Conservation (phyloP, 305 asterid species). For the Fraxinus ornus region DNA sequence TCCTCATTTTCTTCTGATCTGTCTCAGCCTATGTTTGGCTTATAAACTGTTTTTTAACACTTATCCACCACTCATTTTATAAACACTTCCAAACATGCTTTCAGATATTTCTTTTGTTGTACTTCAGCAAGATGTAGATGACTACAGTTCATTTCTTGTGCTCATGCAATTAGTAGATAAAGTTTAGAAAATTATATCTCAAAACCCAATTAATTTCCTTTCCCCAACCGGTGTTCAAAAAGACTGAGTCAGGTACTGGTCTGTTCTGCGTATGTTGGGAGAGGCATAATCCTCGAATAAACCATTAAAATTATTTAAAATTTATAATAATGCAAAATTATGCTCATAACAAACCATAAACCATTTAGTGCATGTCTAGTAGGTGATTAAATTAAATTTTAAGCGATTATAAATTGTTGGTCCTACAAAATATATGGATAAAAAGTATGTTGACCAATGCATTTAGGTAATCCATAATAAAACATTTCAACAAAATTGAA, state of each 20-base stretch:
- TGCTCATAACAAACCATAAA: neutral
- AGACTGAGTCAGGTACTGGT: neutral
- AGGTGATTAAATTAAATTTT: neutral
- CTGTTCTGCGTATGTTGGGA: neutral
- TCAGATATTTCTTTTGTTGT: neutral
- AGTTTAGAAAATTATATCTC: neutral
- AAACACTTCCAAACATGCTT: neutral
- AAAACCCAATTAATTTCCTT: neutral
- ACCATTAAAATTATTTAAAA: neutral
- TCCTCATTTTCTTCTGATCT: slow-evolving; percentile 8
- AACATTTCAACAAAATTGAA: neutral
- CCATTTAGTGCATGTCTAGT: neutral
- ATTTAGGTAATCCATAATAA: neutral
- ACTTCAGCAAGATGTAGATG: neutral
- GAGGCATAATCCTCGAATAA: neutral
- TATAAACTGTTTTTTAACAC: neutral
- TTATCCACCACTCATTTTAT: neutral
- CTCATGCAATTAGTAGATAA: neutral
- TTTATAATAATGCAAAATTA: neutral
- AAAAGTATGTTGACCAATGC: neutral
- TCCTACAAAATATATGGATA: neutral
- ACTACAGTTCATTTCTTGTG: neutral
- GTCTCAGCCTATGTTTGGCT: neutral
- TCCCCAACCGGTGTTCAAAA: neutral
- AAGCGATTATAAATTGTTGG: neutral